Conservation (phyloP, 1,284 basidiomycete genomes). For the Naganishia sp. region DNA sequence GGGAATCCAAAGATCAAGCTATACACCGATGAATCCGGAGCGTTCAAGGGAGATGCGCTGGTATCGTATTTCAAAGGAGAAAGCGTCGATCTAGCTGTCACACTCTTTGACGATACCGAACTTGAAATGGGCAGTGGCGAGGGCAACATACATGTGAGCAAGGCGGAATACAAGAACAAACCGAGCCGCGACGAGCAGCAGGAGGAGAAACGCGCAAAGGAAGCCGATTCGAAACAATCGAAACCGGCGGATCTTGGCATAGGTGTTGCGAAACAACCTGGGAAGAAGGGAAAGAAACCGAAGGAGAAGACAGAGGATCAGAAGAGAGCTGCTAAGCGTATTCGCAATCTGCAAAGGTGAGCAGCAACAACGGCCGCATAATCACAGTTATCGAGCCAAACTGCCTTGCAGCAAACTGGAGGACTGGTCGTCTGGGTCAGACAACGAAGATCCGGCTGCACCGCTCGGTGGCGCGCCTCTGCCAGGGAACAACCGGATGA, state of each 20-base stretch:
- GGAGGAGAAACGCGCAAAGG: conserved; percentile 43
- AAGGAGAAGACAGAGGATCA: conserved; percentile 91
- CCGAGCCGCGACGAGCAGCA: conserved; percentile 67
- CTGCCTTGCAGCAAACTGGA: conserved; percentile 46
- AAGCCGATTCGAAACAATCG: conserved; percentile 56
- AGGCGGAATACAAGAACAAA: conserved; percentile 72
- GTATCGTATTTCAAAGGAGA: conserved; percentile 98
- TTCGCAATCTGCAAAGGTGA: conserved; percentile 87
- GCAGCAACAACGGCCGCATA: conserved; percentile 42
- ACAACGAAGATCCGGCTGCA: conserved; percentile 42
- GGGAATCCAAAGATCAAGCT: conserved; percentile 89
- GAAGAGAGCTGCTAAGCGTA: conserved; percentile 72
- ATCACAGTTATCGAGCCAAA: conserved; percentile 62
- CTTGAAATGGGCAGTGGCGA: conserved; percentile 72
- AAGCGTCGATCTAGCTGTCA: conserved; percentile 81
- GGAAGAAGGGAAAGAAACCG: conserved; percentile 58
- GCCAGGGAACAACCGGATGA: conserved; percentile 59
- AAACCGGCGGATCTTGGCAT: conserved; percentile 10
- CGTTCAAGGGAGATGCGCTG: conserved; percentile 91
- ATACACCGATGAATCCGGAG: conserved; percentile 85
- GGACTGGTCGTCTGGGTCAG: conserved; percentile 48
- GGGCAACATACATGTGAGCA: conserved; percentile 74
- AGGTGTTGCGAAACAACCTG: conserved; percentile 18
- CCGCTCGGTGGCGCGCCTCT: conserved; percentile 40
- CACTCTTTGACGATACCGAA: conserved; percentile 88